Conservation (phyloP, 169 alveolate species). For the Plasmodium sp. region DNA sequence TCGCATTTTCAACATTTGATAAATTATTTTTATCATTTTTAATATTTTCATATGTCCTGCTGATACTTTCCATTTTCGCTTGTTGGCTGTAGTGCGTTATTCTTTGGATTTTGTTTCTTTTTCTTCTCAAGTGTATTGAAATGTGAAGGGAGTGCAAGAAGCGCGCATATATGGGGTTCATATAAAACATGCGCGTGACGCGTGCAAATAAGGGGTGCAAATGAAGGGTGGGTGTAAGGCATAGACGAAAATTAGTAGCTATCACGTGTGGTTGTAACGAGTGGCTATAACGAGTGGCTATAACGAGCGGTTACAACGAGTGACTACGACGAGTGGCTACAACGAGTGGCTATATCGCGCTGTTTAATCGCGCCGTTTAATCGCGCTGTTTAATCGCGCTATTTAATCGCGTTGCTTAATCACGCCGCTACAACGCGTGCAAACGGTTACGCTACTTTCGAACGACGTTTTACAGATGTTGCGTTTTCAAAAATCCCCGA, state of each 20-base stretch:
- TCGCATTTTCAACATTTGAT: neutral
- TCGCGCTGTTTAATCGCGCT: neutral
- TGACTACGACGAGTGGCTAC: neutral
- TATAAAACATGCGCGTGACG: neutral
- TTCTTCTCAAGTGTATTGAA: neutral
- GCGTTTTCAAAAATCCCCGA: neutral
- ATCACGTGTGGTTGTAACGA: neutral
- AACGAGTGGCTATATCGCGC: neutral
- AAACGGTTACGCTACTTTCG: neutral
- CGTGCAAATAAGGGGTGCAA: neutral
- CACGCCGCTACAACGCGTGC: neutral
- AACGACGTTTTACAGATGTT: neutral
- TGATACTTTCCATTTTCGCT: conserved; percentile 6
- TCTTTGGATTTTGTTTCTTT: neutral
- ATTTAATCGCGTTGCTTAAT: neutral
- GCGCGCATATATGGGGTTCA: neutral
- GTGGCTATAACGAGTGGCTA: neutral
- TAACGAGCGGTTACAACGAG: neutral
- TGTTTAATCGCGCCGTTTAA: neutral
- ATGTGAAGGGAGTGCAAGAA: neutral
- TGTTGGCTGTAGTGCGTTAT: neutral
- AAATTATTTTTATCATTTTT: neutral
- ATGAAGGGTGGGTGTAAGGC: neutral
- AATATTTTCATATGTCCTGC: neutral
- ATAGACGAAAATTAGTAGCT: neutral